Evolutionary conservation across 371 early-diverging fungal species (phyloP).

Genomic region (Blakeslea trispora): DNA sequence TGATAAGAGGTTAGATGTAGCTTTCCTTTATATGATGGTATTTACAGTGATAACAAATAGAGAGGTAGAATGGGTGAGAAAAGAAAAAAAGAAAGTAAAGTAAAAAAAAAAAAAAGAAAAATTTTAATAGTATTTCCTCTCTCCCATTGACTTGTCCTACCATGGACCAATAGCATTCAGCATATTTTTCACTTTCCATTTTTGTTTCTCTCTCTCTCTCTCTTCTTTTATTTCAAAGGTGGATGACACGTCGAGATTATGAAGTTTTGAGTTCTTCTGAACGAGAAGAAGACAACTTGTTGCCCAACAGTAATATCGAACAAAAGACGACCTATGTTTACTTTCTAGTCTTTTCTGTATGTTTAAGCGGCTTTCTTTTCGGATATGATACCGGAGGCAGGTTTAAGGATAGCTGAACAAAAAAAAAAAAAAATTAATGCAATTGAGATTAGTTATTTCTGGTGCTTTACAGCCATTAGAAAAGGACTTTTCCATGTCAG

Average conservation of each 20-base stretch:
- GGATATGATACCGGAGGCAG: conserved; percentile 65
- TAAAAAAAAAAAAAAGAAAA: no score
- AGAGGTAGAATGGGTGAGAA: no score
- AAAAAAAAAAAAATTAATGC: not conserved
- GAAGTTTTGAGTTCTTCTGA: not conserved
- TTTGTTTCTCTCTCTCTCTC: no score
- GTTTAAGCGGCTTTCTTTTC: conserved; percentile 63
- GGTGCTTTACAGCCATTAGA: conserved; percentile 56
- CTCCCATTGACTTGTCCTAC: no score
- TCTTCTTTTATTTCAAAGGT: not conserved
- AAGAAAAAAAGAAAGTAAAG: no score
- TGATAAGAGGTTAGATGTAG: no score
- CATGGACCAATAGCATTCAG: no score
- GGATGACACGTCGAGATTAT: not conserved
- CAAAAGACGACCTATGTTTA: conserved; percentile 29
- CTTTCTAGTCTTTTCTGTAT: conserved; percentile 49
- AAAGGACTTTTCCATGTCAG: conserved; percentile 56
- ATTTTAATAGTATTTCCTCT: no score
- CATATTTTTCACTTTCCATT: not conserved
- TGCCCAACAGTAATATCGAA: not conserved
- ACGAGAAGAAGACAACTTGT: not conserved
- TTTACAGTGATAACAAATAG: no score
- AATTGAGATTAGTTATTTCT: conserved; percentile 40
- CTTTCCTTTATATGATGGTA: no score
- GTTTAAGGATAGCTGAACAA: no score